phyloP scores from a whole-genome alignment of 345 rosid genomes.

The Bruguiera gymnorhiza region DNA sequence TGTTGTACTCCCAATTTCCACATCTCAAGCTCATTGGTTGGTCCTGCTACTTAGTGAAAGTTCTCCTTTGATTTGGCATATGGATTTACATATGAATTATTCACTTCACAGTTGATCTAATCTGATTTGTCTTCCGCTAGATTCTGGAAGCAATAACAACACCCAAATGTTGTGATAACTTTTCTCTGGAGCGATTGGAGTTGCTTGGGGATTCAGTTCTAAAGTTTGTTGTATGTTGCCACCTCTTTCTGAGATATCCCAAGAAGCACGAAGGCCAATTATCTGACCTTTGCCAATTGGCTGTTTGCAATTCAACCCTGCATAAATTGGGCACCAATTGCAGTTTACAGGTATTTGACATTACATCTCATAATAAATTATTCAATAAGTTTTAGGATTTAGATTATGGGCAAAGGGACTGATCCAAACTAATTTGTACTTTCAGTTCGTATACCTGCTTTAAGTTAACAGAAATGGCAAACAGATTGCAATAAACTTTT shows the following conservation, averaged over 20 bases:
- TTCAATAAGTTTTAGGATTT: not conserved
- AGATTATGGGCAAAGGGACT: not conserved
- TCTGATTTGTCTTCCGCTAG: slow-evolving; percentile 34
- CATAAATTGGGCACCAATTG: slow-evolving; percentile 55
- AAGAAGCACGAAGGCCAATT: slow-evolving; percentile 68
- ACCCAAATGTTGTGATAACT: slow-evolving; percentile 58
- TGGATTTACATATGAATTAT: slow-evolving; percentile 5
- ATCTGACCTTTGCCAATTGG: slow-evolving; percentile 35
- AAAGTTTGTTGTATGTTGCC: slow-evolving; percentile 73
- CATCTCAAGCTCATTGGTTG: slow-evolving; percentile 62
- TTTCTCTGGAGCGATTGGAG: slow-evolving; percentile 96
- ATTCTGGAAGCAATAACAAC: slow-evolving; percentile 81
- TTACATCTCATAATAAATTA: not conserved
- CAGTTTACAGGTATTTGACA: slow-evolving; percentile 58
- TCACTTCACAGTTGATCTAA: not conserved
- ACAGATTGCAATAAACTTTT: not conserved
- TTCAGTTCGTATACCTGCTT: not conserved
- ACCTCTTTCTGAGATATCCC: slow-evolving; percentile 66
- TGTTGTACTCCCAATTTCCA: slow-evolving; percentile 37
- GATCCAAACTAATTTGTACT: too few species aligned
- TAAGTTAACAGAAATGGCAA: not conserved
- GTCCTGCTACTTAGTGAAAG: slow-evolving; percentile 16
- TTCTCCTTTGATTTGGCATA: slow-evolving; percentile 3
- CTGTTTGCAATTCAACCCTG: slow-evolving; percentile 65
- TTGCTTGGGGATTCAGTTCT: slow-evolving; percentile 93